Conservation (phyloP, 192 early-diverging fungal species). For the Backusella circina region DNA sequence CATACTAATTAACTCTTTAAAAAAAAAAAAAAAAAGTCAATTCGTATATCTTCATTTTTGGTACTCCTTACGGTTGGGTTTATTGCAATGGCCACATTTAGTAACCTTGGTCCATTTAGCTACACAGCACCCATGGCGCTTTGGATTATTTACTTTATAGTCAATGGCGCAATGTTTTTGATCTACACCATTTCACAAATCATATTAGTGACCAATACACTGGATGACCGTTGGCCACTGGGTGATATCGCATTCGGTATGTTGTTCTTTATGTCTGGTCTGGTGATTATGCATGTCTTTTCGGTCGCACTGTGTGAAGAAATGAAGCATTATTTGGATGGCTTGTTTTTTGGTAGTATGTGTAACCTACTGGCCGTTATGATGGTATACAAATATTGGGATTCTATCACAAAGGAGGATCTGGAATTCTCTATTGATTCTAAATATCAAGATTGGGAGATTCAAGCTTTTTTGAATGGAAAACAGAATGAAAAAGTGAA, state of each 20-base stretch:
- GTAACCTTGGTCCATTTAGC: conserved; percentile 57
- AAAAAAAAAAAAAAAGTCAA: conserved; percentile 48
- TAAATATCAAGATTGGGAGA: conserved; percentile 72
- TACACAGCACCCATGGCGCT: conserved; percentile 62
- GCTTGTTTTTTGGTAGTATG: conserved; percentile 94
- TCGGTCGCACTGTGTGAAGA: conserved; percentile 77
- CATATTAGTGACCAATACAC: conserved; percentile 85
- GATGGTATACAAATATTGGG: conserved; percentile 99
- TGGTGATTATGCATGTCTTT: conserved; percentile 77
- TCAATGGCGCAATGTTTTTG: conserved; percentile 73
- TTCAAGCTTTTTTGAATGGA: conserved; percentile 55
- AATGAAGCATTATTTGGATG: conserved; percentile 93
- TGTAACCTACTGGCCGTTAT: conserved; percentile 89
- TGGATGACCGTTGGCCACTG: conserved; percentile 94
- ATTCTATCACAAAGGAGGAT: conserved; percentile 97
- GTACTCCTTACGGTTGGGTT: conserved; percentile 76
- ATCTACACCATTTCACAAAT: conserved; percentile 90
- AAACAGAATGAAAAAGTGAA: conserved; percentile 3
- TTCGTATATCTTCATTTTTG: conserved; percentile 76
- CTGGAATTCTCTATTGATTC: conserved; percentile 84
- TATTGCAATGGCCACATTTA: conserved; percentile 82
- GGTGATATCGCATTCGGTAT: conserved; percentile 88
- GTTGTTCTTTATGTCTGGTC: conserved; percentile 83
- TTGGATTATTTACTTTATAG: conserved; percentile 85
- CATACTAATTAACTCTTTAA: not conserved